Evolutionary conservation across 1,284 basidiomycete species (phyloP), one percentile per base, ranked within the genome.

Genomic region (Hemileia vastatrix): DNA sequence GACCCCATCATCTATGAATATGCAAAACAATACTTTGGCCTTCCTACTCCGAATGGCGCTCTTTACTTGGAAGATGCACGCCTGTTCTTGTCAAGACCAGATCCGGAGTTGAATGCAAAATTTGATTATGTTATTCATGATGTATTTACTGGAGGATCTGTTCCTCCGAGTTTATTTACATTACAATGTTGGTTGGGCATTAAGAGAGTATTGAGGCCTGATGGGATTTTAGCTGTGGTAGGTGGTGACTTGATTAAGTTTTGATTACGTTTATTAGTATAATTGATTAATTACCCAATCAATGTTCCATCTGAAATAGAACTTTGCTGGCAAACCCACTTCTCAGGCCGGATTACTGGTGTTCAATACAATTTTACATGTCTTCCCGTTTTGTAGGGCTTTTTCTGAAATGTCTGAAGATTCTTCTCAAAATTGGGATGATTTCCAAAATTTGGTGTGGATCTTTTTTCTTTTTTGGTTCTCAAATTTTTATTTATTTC

Each of bases 41-140:
- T 94, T 13, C 80, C 82, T n/a, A 79, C 83, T 57, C 82, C 82
- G 5, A 79, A 80, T 3, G 80, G 75, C 2, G 82, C 80, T 23
- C 80, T 88, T 1, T 84, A 85, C 69, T 74, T 94, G 32, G 79
- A 85, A 70, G 90, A 94, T 70, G 91, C 88, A 1, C 81, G 85
- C 15, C 65, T 68, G 3, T 90, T 85, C 81, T 81, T 86, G 5
- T 70, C 3, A 15, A 13, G 49, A 31, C 36, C 55, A 24, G 45
- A 44, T 13, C 8, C 9, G 21, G 45, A 18, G 6, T n/a, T 13
- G 52, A 33, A 15, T 32, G 36, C 18, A 32, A 73, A 72, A 23
- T 94, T 83, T 73, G 87, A 88, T 72, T 83, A 87, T 67, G 82
- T 91, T 18, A 79, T 94, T 0, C 92, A 96, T 70, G 92, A 94